Evolutionary conservation across 768 basidiomycete genomes (phyloP), one percentile per base, ranked within the genome.

Genomic region (Brasilioporus rufonigricans): DNA sequence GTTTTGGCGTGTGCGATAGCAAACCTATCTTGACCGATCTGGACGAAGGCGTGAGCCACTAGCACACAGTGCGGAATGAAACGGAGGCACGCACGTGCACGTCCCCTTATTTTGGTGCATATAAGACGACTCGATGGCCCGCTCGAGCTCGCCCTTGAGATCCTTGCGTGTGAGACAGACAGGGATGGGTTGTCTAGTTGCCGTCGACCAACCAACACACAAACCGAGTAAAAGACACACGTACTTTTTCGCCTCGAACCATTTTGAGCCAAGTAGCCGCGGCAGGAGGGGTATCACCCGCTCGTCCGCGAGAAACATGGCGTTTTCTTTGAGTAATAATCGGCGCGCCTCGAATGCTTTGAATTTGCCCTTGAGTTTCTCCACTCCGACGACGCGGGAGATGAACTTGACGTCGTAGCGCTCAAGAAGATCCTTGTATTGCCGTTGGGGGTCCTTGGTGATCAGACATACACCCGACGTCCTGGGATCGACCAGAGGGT

Each of bases 201-300:
- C 19, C 47, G 21, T 35, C 23, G 5, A 10, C 21, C 5, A 5
- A 13, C 32, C 29, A 46, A 0, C 46, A 1, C 32, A 23, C 19
- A 13, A 2, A 4, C 19, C 11, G n/a, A 1, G 14, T 26, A 55
- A 8, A 31, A 11, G 10, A 3, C 9, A 12, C 26, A 65, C 90
- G 60, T 62, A 97, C 94, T 98, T 98, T 75, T 98, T 98, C 1
- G 94, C 92, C 29, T 91, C 82, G 63, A 98, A 93, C 82, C 92
- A 98, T 63, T 87, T 89, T 48, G 83, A 85, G 7, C 97, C 97
- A 3, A 98, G 77, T 44, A 98, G 73, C 56, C 83, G 84, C 1
- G 96, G 96, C 52, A 98, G 80, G 50, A 93, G 73, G n/a, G 89
- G 88, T 35, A 96, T 76, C 40, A 99, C 78, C 27, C 93, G 78